A percentile compares a stretch with the other conserved stretches of the same genome.
Evolutionary conservation across 2,329 filamentous ascomycete genomes (phyloP).

Genomic region (Botrytis galanthina): DNA sequence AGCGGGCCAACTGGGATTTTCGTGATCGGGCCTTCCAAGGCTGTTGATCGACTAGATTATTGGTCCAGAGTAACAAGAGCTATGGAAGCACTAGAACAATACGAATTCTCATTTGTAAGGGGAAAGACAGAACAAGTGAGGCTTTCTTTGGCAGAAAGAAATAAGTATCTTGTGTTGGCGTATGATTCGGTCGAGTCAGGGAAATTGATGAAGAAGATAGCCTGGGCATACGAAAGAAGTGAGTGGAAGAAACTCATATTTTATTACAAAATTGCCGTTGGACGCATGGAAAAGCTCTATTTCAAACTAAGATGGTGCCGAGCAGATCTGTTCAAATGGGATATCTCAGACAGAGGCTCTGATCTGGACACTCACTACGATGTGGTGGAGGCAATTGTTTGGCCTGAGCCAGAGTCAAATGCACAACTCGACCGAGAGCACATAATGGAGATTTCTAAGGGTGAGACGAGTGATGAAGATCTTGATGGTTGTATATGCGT

Average conservation of each 20-base stretch:
- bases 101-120: neutral
- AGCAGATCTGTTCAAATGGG: neutral
- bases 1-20: neutral
- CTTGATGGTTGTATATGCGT: neutral
- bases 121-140: neutral
- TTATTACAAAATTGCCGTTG: neutral
- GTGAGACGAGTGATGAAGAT: no score
- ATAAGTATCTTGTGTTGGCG: neutral
- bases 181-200: neutral
- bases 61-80: neutral
- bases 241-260: neutral
- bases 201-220: neutral
- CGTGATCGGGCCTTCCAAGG: neutral
- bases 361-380: neutral
- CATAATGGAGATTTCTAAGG: fast-evolving
- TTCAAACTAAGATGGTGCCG: neutral
- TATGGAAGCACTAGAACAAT: neutral
- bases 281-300: neutral
- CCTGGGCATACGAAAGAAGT: neutral
- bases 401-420: neutral
- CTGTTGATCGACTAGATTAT: neutral
- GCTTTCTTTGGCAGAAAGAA: neutral
- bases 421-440: neutral
- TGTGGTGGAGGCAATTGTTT: neutral
- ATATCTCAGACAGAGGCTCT: neutral